Base-by-base conservation (phyloP, 176 grass and related monocot species). In the Triticum urartu region DNA sequence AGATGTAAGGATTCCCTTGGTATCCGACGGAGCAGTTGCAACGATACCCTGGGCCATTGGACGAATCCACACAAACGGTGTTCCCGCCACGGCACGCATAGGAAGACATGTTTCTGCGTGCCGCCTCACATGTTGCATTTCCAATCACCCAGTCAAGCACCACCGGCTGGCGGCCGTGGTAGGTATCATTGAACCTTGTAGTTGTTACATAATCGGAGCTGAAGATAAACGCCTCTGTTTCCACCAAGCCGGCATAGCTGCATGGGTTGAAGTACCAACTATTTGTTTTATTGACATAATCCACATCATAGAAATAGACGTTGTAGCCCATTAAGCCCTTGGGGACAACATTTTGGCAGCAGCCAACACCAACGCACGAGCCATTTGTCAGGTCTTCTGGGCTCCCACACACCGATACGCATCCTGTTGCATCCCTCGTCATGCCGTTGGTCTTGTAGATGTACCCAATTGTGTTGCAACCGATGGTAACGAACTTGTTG, bases 381-480 rank as follows among this genome's bases (percentile, higher is more conserved):
- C 77, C 56, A 22, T 87, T 81, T 50, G 36, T 64, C 5, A 72
- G 9, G 13, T 58, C 77, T 15, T 5, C 2, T 9, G 54, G 36
- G 12, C 38, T 87, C 1, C 3, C 68, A 14, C 85, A 87, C 0
- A 81, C 77, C 5, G 77, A 80, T 50, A 68, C 74, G 11, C 84
- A 86, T 4, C 64, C 76, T 45, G 65, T 62, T 1, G 47, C 78
- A 6, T 72, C 58, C n/a, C 17, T 28, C 64, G 36, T 45, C 5
- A 0, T 47, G 11, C 79, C 33, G 5, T 12, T 0, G 0, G 1
- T 11, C 1, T 80, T 38, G 77, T 73, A 80, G 0, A 80, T 72
- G 70, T 87, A 87, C 20, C 54, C 77, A 17, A 87, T 12, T 3
- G 77, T 86, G 36, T 80, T 87, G 77, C 85, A 87, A 14, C 85